Evolutionary conservation across 78 protist species (phyloP), one percentile per base, ranked within the genome.

Genomic region (Chrysochromulina tobinii): DNA sequence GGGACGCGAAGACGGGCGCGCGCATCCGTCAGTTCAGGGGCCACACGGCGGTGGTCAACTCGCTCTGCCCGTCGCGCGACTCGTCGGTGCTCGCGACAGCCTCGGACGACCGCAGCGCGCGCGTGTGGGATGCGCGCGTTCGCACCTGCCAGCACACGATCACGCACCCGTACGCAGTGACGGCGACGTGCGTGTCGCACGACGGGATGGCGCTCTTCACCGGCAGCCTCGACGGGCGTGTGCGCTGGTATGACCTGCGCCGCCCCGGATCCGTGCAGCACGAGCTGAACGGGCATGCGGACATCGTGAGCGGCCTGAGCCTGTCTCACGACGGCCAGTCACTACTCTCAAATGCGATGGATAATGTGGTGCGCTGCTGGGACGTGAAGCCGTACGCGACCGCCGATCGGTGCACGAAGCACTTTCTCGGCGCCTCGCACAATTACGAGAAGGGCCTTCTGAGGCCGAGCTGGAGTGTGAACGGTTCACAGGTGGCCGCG

Each of bases 181-280:
- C 79, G 25, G 61, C 91, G 17, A 81, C 72, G 20, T 4, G 20
- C 3, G 8, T 14, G 38, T n/a, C 58, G 53, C 17, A 0, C n/a
- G 86, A 81, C 83, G 91, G 91, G 8, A 25, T 0, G 55, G 15
- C 9, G 51, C 14, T 68, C 27, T 64, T 12, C 67, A 12, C 81
- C 21, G 91, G 91, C 25, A 15, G 91, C n/a, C 8, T 88, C 25
- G 91, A 88, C 51, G 64, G 64, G 67, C 12, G 1, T 57, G 23
- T 88, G 27, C 38, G 69, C 51, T 57, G n/a, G 15, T 88, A 27
- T 27, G 91, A 88, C 67, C 53, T 88, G 67, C 81, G 91, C 81
- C 7, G 72, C 27, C 14, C 72, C 27, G 72, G 25, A 8, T 3
- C 15, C 8, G 72, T 4, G 25, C 8, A 9, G 72, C 14, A 17